A percentile compares a stretch with the other conserved stretches of the same genome.
These are phyloP conservation scores for Chytriomyces sp. DNA, from an alignment of 192 early-diverging fungal species.

Conservation along the genomic window DNA sequence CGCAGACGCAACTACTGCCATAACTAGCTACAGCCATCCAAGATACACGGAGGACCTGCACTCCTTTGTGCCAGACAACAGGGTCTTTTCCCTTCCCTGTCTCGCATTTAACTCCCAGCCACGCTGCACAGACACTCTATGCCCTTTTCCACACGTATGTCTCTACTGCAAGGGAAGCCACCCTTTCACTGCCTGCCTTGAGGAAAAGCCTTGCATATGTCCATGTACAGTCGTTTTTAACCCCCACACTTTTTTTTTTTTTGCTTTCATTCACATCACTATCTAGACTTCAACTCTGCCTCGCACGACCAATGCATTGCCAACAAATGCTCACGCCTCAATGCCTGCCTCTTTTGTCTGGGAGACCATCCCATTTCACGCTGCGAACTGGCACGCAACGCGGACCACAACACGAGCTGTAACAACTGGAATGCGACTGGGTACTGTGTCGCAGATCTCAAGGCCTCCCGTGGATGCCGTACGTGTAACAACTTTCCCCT, in stretches of 20 bases:
- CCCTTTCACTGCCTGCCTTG: not conserved
- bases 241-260: not conserved
- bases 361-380: not conserved
- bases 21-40: too few relatives aligned
- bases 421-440: conserved; percentile 24
- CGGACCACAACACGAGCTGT: not conserved
- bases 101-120: conserved; percentile 1
- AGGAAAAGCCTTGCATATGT: not conserved
- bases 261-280: too few relatives aligned
- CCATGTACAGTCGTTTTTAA: not conserved
- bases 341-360: conserved; percentile 13
- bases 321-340: conserved; percentile 5
- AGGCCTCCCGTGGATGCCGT: not conserved
- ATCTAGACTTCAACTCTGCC: conserved; percentile 4
- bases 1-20: not conserved
- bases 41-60: too few relatives aligned
- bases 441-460: not conserved
- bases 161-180: not conserved
- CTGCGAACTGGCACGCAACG: not conserved
- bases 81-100: conserved; percentile 19
- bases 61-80: too few relatives aligned
- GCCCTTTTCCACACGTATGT: conserved; percentile 14
- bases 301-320: not conserved
- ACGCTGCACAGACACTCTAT: conserved; percentile 1
- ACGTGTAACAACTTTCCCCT: not conserved